Evolutionary conservation across 352 stramenopile species (phyloP), one percentile per base, ranked within the genome.

Genomic region (Phytophthora sp.): DNA sequence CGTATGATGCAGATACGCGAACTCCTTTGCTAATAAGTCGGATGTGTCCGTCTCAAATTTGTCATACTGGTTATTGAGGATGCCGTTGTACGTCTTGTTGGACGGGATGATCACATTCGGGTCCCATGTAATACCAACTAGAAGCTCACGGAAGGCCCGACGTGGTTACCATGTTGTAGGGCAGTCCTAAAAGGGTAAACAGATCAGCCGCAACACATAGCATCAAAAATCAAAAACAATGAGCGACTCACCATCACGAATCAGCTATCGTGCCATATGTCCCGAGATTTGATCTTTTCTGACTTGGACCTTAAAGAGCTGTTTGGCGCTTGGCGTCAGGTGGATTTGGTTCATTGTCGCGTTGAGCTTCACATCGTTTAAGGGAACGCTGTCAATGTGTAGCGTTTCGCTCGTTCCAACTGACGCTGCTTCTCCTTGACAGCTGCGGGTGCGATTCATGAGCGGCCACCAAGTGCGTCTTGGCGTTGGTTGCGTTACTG

Each of bases 51-150:
- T 41, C 9, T 55, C 31, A 7, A 35, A 61, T 6, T 2, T 24
- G 11, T 51, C 6, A 13, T 36, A 61, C 13, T 42, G 26, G 4
- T 35, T 33, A 27, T 53, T 39, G 5, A 52, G 7, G 4, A 61
- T 61, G 15, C 35, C 54, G 20, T 61, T 53, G 21, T 45, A 61
- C 7, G 29, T 61, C n/a, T 52, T 52, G 54, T 23, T 27, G 12
- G 53, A 61, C 2, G 20, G 27, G 16, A 61, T 26, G 2, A 41
- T 45, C 27, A 36, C 54, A 11, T 51, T 51, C 2, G 26, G n/a
- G 20, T 61, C 15, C 3, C 39, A 26, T 4, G 39, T 52, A 11
- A 61, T 7, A 4, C 27, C 29, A 38, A 46, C 12, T 4, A 61
- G 26, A 7, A 52, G 13, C 5, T 53, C 39, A n/a, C 21, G 39